These are phyloP conservation scores for Myxozyma mucilagina DNA, from an alignment of 805 yeast genomes.

Conservation along the genomic window DNA sequence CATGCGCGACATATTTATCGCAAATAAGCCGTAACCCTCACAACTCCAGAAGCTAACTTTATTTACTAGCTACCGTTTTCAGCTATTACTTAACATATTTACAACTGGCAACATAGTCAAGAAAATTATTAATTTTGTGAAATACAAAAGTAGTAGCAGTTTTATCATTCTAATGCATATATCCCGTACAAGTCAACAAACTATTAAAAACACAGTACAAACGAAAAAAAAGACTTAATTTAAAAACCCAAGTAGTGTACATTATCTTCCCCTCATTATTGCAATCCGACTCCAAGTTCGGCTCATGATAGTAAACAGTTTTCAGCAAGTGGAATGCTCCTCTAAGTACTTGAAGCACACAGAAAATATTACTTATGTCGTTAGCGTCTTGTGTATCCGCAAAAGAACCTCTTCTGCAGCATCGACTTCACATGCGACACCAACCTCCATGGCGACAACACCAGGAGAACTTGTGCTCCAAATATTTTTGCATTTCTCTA, in stretches of 20 bases:
- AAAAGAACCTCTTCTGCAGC: constrained; percentile 15
- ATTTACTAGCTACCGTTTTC: too few species aligned
- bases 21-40: too few species aligned
- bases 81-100: too few species aligned
- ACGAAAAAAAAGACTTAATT: background rate
- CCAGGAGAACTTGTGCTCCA: constrained; percentile 17
- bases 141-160: too few species aligned
- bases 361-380: background rate
- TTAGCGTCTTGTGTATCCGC: constrained; percentile 13
- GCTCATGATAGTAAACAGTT: background rate
- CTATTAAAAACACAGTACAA: background rate
- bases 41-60: too few species aligned
- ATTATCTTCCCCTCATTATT: too few species aligned
- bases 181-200: too few species aligned
- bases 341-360: too few species aligned
- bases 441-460: constrained; percentile 15
- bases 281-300: background rate
- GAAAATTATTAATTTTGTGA: too few species aligned
- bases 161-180: too few species aligned
- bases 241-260: background rate
- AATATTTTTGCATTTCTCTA: constrained; percentile 11
- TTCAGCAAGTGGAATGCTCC: background rate
- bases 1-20: too few species aligned
- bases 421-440: constrained; percentile 24
- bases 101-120: too few species aligned